A percentile compares a stretch with the other conserved stretches of the same genome.
phyloP scores from a whole-genome alignment of 352 stramenopile genomes.

The Albugo laibachii region DNA sequence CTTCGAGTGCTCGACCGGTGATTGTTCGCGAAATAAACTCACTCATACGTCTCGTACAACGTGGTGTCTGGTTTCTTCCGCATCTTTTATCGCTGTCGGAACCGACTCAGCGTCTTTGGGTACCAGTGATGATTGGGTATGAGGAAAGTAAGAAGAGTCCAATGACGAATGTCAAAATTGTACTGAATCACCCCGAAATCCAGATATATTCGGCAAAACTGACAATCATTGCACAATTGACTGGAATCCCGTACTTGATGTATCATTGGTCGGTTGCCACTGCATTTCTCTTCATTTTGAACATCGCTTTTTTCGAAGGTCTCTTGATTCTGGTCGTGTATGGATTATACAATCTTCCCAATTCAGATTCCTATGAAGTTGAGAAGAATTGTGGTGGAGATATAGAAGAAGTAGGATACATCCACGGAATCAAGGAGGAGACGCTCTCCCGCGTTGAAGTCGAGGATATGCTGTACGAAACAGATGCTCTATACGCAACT shows the following conservation, averaged over 20 bases:
- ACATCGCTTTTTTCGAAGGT: conserved; percentile 54
- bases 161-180: conserved; percentile 25
- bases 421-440: too few relatives aligned
- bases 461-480: too few relatives aligned
- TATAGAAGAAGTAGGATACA: too few relatives aligned
- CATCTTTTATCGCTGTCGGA: conserved; percentile 34
- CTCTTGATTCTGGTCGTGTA: conserved; percentile 44
- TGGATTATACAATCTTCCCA: conserved; percentile 33
- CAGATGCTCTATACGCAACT: too few relatives aligned
- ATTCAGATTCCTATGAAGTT: conserved; percentile 7
- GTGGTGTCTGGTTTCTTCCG: conserved; percentile 24
- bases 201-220: conserved; percentile 56
- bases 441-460: too few relatives aligned
- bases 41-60: conserved; percentile 30
- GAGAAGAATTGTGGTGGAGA: too few relatives aligned
- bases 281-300: conserved; percentile 45
- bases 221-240: conserved; percentile 64
- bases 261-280: conserved; percentile 70
- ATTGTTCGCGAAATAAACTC: conserved; percentile 38
- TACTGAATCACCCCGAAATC: conserved; percentile 41
- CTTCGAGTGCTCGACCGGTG: conserved; percentile 27
- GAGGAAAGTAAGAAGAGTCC: conserved; percentile 26
- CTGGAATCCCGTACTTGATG: conserved; percentile 66
- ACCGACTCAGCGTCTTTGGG: conserved; percentile 22
- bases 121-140: conserved; percentile 52